phyloP scores from a whole-genome alignment of 140 eudicot genomes.

The Bidens hawaiensis region DNA sequence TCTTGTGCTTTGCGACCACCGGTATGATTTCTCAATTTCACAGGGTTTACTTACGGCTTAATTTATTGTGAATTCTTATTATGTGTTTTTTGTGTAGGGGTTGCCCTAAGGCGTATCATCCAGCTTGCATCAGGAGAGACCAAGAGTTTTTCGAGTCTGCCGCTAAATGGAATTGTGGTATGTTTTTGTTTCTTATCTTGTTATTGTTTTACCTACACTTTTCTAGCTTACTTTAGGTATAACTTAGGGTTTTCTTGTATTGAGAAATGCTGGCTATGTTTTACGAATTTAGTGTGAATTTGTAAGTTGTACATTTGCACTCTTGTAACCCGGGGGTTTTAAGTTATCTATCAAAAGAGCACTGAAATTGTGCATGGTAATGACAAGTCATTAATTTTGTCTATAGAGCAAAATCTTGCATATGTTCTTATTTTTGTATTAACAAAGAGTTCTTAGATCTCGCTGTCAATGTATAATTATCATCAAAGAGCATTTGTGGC shows the following conservation, averaged over 20 bases:
- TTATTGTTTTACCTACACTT: not conserved
- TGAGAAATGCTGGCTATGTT: not conserved
- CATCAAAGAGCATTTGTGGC: not conserved
- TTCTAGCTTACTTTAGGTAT: constrained; percentile 1
- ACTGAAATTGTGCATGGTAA: not conserved
- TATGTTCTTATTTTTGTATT: not conserved
- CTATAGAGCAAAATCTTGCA: not conserved
- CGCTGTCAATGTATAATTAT: not conserved
- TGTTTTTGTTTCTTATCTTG: constrained; percentile 6
- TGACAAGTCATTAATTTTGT: not conserved
- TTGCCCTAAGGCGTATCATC: constrained; percentile 98
- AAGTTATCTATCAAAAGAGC: constrained; percentile 1
- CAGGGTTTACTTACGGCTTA: too few species aligned
- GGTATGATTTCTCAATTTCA: too few species aligned
- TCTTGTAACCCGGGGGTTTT: not conserved
- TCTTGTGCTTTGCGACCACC: constrained; percentile 88
- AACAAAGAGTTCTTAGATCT: not conserved
- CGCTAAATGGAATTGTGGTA: constrained; percentile 88
- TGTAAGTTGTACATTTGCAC: constrained; percentile 6
- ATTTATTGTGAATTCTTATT: not conserved
- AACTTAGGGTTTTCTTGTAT: not conserved
- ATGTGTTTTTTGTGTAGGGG: constrained; percentile 44
- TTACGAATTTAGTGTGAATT: not conserved
- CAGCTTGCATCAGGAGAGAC: constrained; percentile 84
- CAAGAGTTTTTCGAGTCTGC: constrained; percentile 75